Evolutionary conservation across 2,329 filamentous ascomycete species (phyloP).

Genomic region (Calonectria montana): DNA sequence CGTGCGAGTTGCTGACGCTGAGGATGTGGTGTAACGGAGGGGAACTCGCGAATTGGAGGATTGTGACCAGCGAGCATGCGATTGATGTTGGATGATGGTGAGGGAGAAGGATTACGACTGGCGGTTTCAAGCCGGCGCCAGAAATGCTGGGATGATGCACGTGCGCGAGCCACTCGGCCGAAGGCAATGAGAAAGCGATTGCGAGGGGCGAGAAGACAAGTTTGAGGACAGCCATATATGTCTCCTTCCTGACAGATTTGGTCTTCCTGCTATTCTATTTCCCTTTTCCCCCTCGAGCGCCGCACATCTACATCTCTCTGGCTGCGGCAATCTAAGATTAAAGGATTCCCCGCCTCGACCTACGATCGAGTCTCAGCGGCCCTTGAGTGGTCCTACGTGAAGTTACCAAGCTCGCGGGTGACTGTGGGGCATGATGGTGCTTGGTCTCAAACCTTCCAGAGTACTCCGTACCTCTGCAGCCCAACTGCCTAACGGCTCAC

Average conservation of each 20-base stretch:
- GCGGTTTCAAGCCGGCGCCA: constrained; percentile 20
- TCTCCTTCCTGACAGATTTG: neutral
- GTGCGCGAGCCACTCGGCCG: constrained; percentile 17
- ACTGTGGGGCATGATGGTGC: constrained; percentile 14
- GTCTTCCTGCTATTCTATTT: neutral
- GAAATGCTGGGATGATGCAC: constrained; percentile 19
- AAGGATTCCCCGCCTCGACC: neutral
- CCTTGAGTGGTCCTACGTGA: constrained; percentile 6
- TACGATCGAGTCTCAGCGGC: constrained; percentile 2
- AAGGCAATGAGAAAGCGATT: constrained; percentile 1
- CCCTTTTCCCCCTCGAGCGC: neutral
- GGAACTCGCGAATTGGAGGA: neutral
- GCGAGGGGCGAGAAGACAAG: neutral
- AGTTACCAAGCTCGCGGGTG: constrained; percentile 16
- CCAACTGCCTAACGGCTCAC: neutral
- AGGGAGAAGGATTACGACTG: constrained; percentile 10
- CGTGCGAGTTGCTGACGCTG: constrained; percentile 18
- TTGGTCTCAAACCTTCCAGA: constrained; percentile 3
- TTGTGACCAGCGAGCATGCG: neutral
- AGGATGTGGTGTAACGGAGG: neutral
- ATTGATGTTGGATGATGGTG: constrained; percentile 1
- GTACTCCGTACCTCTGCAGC: neutral
- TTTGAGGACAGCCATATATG: neutral
- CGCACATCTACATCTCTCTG: neutral
- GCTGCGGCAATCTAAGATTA: neutral